Evolutionary conservation across 1,139 yeast genomes (phyloP), one percentile per base, ranked within the genome.

Genomic region (Hyphopichia khmerensis): DNA sequence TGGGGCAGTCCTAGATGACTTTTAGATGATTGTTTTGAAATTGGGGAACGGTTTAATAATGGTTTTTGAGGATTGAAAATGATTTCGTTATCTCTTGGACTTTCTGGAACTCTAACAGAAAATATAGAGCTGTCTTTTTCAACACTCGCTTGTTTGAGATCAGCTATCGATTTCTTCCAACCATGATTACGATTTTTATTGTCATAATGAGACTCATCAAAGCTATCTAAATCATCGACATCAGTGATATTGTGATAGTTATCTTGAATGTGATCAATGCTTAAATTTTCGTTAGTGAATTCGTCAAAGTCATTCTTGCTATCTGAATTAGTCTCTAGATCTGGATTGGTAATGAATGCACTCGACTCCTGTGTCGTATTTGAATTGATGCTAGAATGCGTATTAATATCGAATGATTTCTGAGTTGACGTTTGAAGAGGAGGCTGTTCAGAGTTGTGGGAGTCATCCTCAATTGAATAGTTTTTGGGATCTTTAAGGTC

Each of bases 171-270:
- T 23, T 26, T 26, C 10, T 26, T 26, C 29, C 29, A 26, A 26
- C 29, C 10, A 9, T 7, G n/a, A 26, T 62, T 52, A 38, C 64
- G 62, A 11, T 52, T 54, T 37, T 63, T 64, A 51, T 57, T 55
- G 30, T 46, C 47, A 21, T 47, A 42, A 17, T 11, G 39, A 16
- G 40, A 24, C 10, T 41, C 36, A 13, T 26, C 34, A 4, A 13
- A 26, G 29, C 29, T 26, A 8, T 9, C 11, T 3, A 11, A 7
- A 26, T 26, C 29, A 26, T 9, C n/a, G n/a, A 9, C 13, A 26
- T 26, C 29, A 11, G 24, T 21, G 24, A 21, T 6, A 6, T 9
- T 9, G 9, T 21, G 8, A 9, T 6, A 21, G 9, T 21, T 21
- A 5, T 21, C 24, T 21, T 21, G n/a, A n/a, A n/a, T n/a, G n/a